Evolutionary conservation across 306 rosid species (phyloP), one percentile per base, ranked within the genome.

Genomic region (Vicia faba): DNA sequence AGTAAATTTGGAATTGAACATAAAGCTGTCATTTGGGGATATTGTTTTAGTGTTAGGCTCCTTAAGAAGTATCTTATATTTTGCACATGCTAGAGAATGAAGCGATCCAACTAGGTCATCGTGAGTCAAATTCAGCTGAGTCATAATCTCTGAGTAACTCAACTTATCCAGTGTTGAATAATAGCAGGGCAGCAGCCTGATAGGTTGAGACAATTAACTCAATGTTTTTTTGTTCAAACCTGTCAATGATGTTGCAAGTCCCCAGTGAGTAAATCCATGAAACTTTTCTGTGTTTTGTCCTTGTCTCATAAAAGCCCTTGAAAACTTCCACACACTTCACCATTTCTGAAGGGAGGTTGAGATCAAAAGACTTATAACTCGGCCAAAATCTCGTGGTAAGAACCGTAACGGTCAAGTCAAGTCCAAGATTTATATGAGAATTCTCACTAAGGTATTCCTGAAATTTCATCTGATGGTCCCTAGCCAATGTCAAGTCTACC

Each of bases 301-400:
- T 85, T 16, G 84, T 77, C 67, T 84, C 84, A 72, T 89, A 89
- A 71, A 85, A 92, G 7, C 45, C 87, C 79, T 86, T 92, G 48
- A 89, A 92, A 74, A 87, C 90, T 78, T 89, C 90, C 75, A 92
- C 95, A 50, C 96, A 92, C 78, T 70, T 92, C 41, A 82, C 91
- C 98, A 92, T 89, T 79, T 92, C 98, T 18, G 75, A 77, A 1
- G 98, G 96, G 48, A 92, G 95, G 41, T 75, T 87, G 41, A 92
- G 86, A 66, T 89, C 89, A 78, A 75, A 92, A 13, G 96, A 87
- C 68, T 89, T 89, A 46, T 92, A 92, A 68, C 89, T 92, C 16
- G 98, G 98, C 98, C 98, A 92, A 71, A 82, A 87, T 35, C 92
- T 91, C 12, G 95, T 85, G 20, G 96, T 89, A 69, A 92, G 86